Evolutionary conservation across 805 yeast genomes (phyloP), one percentile per base, ranked within the genome.

Genomic region (Ogataea haglerorum): DNA sequence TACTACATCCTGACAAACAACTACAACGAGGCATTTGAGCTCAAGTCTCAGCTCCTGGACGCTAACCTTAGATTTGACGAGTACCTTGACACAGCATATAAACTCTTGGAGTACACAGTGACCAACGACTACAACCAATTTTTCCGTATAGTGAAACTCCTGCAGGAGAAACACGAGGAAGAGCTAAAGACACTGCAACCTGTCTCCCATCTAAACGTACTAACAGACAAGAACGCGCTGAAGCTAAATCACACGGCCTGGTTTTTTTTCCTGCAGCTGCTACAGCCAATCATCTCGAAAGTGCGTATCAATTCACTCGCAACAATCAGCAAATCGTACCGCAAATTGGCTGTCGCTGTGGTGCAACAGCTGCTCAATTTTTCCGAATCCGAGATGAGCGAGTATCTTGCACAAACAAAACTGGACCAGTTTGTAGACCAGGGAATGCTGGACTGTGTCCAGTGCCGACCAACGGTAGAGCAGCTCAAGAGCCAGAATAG

Each of bases 1-100:
- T 90, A 90, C 59, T 74, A 80, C 64, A 64, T 88, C 34, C 73
- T 88, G 51, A 89, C 95, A 9, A 78, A 75, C 35, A 86, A 86
- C 59, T 63, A 64, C 46, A 63, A 73, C 34, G 84, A 82, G 45
- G 67, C 80, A 28, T 69, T 69, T 52, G 73, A 71, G 34, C 53
- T 78, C 27, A 60, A 61, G 42, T 42, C 57, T 10, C 26, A 47
- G 18, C 38, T 61, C 17, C 12, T 56, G 12, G 40, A 47, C 7
- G 44, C 48, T 10, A 39, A 23, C 4, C 32, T 43, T 10, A 14
- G 14, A 32, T 25, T 29, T 36, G 28, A 47, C 36, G 13, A 39
- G 33, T 67, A 54, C 42, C 43, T 61, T 12, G 33, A 31, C 27
- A 54, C 36, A 40, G 69, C 79, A 0, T 54, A 73, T 25, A 35